Base-by-base conservation (phyloP, 2,329 filamentous ascomycete genomes). In the Ophiostoma piceae region DNA sequence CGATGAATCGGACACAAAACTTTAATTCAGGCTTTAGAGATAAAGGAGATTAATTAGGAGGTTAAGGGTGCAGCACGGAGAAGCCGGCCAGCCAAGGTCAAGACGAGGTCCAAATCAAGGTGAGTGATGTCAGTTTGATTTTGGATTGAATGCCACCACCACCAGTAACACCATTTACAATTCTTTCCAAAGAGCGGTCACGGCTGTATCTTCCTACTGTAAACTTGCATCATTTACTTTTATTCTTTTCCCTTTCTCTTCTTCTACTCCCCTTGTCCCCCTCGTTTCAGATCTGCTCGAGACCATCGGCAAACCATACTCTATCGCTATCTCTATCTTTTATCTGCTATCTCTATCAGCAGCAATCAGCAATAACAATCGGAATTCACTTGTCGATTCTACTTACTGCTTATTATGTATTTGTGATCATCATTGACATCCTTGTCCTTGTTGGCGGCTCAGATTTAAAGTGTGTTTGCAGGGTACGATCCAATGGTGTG, bases 241-340 rank as follows among this genome's bases (percentile, higher is more conserved):
- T 32, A 35, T 16, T 62, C 32, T 16, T 14, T 32, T 35, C 26
- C 8, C 3, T 32, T 64, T 5, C 65, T 41, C 64, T 67, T 12
- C 64, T 51, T 37, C 51, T 67, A 32, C 66, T 64, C 22, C n/a
- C 12, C 22, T 22, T 16, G 43, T 11, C n/a, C 51, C 47, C 51
- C 22, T 57, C 51, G 51, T 57, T 57, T 57, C 51, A 57, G 51
- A 57, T 57, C 51, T 57, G 51, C 51, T 57, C 51, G 51, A 57
- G 51, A 57, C 51, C 9, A 26, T 26, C 9, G 47, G 51, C 51
- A 22, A 14, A 57, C 51, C 47, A 22, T 16, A 19, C 16, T 19
- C 43, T 26, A 29, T 29, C 26, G 26, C 26, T 29, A 29, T 29
- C 26, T 8, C 8, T 57, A 6, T 51, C 7, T 51, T 51, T 51